These are phyloP conservation scores for Amoebophrya sp. DNA, from an alignment of 169 alveolate species.

Conservation along the genomic window DNA sequence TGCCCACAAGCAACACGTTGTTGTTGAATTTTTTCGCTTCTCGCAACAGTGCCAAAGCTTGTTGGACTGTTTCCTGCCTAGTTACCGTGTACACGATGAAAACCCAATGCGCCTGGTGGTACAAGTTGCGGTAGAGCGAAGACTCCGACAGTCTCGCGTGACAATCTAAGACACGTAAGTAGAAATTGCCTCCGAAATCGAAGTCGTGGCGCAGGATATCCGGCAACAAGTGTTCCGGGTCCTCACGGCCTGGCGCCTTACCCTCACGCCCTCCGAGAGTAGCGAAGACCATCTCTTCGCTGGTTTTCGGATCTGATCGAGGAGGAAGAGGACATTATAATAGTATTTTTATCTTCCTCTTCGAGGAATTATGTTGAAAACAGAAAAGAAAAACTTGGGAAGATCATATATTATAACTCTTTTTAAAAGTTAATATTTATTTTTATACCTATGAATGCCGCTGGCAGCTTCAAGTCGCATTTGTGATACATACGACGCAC, in stretches of 20 bases:
- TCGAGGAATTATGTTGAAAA: neutral
- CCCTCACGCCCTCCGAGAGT: neutral
- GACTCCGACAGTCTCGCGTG: slow-evolving; percentile 18
- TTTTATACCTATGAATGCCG: neutral
- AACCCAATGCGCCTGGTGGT: neutral
- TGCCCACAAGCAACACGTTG: neutral
- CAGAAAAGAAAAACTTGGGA: neutral
- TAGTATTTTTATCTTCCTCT: neutral
- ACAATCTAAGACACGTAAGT: neutral
- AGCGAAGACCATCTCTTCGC: neutral
- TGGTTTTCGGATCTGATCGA: neutral
- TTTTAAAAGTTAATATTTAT: too few relatives aligned
- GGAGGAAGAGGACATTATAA: neutral
- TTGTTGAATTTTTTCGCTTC: slow-evolving; percentile 16
- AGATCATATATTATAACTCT: too few relatives aligned
- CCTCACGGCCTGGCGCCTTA: neutral
- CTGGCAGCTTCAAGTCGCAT: neutral
- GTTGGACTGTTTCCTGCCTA: neutral
- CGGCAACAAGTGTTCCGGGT: slow-evolving; percentile 11
- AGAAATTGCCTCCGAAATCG: neutral
- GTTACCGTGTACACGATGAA: slow-evolving; percentile 10
- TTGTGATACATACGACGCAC: neutral
- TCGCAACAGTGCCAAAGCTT: neutral
- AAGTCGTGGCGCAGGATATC: neutral
- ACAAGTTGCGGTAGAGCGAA: neutral